These are phyloP conservation scores for Heterobasidion occidentale DNA, from an alignment of 1,284 basidiomycete species.

Conservation along the genomic window DNA sequence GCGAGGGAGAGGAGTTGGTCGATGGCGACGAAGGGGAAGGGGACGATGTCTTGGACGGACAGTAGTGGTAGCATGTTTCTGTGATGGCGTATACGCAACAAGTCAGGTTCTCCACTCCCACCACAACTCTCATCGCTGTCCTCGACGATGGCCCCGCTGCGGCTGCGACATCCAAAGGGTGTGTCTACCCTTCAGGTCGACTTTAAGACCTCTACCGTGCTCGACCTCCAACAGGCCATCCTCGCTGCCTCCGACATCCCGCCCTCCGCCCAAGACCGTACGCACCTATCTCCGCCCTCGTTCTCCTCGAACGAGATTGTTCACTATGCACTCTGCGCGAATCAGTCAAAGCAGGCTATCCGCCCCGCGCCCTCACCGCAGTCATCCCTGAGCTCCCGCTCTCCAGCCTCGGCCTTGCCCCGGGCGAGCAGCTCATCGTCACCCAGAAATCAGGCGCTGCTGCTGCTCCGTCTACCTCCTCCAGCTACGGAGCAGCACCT, in stretches of 20 bases:
- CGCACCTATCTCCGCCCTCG: constrained; percentile 22
- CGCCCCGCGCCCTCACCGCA: constrained; percentile 58
- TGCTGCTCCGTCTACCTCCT: constrained; percentile 8
- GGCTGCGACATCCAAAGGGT: constrained; percentile 76
- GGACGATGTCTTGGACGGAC: neutral
- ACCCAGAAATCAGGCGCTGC: constrained; percentile 32
- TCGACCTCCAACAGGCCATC: constrained; percentile 68
- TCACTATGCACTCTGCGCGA: neutral
- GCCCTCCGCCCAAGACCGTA: constrained; percentile 72
- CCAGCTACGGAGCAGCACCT: constrained; percentile 4
- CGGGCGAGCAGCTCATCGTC: constrained; percentile 82
- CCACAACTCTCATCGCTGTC: neutral
- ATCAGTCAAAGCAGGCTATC: constrained; percentile 81
- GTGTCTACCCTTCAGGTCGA: constrained; percentile 73
- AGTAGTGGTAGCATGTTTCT: neutral
- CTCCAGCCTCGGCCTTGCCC: constrained; percentile 65
- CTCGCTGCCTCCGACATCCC: constrained; percentile 60
- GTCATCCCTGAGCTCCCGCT: constrained; percentile 66
- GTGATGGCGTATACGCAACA: neutral
- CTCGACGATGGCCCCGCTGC: constrained; percentile 49
- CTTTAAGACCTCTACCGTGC: constrained; percentile 52
- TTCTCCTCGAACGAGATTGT: neutral
- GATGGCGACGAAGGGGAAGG: neutral
- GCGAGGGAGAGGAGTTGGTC: neutral
- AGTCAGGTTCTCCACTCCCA: neutral